Conservation (phyloP, 2,329 filamentous ascomycete genomes). For the Aureobasidium sp. region DNA sequence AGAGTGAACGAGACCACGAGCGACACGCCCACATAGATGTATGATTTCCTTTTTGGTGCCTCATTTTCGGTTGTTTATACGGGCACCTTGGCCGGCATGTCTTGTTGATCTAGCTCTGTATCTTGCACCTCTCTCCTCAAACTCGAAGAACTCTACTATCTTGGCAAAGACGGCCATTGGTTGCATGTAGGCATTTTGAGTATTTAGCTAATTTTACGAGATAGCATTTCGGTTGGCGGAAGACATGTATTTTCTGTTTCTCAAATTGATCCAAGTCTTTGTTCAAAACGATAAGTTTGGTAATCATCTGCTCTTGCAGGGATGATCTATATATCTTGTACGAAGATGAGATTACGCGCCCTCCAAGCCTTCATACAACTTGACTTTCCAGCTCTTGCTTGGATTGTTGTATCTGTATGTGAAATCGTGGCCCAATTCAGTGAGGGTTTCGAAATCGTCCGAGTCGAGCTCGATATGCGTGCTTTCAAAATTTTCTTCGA, state of each 20-base stretch:
- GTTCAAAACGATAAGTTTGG: background rate
- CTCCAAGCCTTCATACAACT: constrained; percentile 39
- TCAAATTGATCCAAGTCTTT: background rate
- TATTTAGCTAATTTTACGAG: background rate
- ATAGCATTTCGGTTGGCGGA: background rate
- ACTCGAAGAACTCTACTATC: background rate
- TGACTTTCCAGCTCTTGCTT: constrained; percentile 34
- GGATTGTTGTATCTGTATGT: constrained; percentile 37
- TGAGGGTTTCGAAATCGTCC: constrained; percentile 32
- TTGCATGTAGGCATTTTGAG: background rate
- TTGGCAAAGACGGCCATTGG: background rate
- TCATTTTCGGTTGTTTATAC: constrained; percentile 12
- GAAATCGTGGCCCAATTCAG: constrained; percentile 29
- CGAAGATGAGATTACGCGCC: constrained; percentile 4
- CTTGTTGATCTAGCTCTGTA: background rate
- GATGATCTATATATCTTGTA: background rate
- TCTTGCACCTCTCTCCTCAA: background rate
- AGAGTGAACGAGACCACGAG: constrained; percentile 14
- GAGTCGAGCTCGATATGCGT: constrained; percentile 31
- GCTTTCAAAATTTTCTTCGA: constrained; percentile 40
- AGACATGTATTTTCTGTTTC: background rate
- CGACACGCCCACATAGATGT: constrained; percentile 7
- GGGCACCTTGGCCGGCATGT: background rate
- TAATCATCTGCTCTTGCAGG: background rate
- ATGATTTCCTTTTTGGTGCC: background rate